Conservation (phyloP, 2,329 filamentous ascomycete genomes). For the Escovopsis sp. region DNA sequence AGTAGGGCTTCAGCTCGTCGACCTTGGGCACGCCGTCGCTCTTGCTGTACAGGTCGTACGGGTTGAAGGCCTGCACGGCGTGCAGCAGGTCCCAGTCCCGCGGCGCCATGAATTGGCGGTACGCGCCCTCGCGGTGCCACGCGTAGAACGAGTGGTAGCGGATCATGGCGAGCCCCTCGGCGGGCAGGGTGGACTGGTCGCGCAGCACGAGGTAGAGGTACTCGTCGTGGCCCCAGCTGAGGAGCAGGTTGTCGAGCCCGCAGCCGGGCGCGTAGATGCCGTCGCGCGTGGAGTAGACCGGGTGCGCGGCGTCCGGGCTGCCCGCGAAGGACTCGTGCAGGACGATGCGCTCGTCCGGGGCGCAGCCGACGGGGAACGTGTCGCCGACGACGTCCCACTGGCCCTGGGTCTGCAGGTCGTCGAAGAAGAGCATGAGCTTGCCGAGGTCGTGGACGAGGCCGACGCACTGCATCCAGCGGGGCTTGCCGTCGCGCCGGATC, state of each 20-base stretch:
- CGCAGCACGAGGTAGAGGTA: constrained; percentile 79
- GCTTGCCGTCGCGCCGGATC: constrained; percentile 71
- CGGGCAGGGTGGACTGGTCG: constrained; percentile 63
- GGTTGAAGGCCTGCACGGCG: constrained; percentile 76
- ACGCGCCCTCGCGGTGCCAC: constrained; percentile 73
- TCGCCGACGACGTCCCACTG: constrained; percentile 92
- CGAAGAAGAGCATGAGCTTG: constrained; percentile 69
- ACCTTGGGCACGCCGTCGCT: constrained; percentile 64
- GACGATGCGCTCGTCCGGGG: constrained; percentile 62
- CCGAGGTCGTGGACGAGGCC: constrained; percentile 68
- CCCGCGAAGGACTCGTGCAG: constrained; percentile 61
- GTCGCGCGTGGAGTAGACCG: constrained; percentile 57
- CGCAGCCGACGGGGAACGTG: constrained; percentile 66
- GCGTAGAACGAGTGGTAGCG: constrained; percentile 88
- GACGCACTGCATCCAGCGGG: constrained; percentile 66
- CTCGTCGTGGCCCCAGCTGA: constrained; percentile 82
- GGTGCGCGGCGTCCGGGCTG: constrained; percentile 60
- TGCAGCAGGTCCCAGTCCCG: constrained; percentile 67
- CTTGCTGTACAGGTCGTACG: constrained; percentile 87
- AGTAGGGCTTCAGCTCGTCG: constrained; percentile 53
- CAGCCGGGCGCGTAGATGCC: constrained; percentile 71
- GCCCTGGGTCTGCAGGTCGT: constrained; percentile 46
- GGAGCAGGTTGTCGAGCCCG: constrained; percentile 75
- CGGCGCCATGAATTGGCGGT: constrained; percentile 67
- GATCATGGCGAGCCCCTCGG: constrained; percentile 82